phyloP scores from a whole-genome alignment of 306 rosid genomes.

The Begonia masoniana region DNA sequence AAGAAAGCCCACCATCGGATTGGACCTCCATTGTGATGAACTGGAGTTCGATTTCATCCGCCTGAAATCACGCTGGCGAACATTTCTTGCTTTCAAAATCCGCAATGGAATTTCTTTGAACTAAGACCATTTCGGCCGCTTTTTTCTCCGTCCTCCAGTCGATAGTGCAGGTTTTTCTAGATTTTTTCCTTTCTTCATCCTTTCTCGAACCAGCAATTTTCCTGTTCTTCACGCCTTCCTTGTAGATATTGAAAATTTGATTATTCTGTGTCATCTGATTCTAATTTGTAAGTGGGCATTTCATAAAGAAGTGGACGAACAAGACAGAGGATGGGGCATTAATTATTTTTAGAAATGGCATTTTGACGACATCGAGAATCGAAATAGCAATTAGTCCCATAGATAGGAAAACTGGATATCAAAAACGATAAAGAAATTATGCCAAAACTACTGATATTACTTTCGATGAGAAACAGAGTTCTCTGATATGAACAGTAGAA shows the following conservation, averaged over 20 bases:
- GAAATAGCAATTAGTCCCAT: background rate
- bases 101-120: constrained; percentile 34
- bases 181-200: constrained; percentile 14
- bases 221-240: constrained; percentile 39
- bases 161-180: constrained; percentile 36
- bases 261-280: no score
- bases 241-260: constrained; percentile 10
- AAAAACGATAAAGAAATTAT: background rate
- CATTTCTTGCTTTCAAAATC: constrained; percentile 34
- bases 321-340: no score
- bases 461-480: no score
- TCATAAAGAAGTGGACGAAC: no score
- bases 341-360: no score
- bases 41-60: constrained; percentile 56
- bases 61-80: constrained; percentile 17
- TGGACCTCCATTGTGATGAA: constrained; percentile 30
- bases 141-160: constrained; percentile 54
- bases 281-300: no score
- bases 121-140: constrained; percentile 17
- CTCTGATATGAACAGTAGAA: no score
- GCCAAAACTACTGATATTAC: no score
- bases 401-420: no score
- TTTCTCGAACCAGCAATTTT: constrained; percentile 31
- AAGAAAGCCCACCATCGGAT: constrained; percentile 82
- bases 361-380: background rate